A percentile compares a stretch with the other conserved stretches of the same genome.
phyloP scores from a whole-genome alignment of 768 basidiomycete genomes.

The Boletellus ananiceps region DNA sequence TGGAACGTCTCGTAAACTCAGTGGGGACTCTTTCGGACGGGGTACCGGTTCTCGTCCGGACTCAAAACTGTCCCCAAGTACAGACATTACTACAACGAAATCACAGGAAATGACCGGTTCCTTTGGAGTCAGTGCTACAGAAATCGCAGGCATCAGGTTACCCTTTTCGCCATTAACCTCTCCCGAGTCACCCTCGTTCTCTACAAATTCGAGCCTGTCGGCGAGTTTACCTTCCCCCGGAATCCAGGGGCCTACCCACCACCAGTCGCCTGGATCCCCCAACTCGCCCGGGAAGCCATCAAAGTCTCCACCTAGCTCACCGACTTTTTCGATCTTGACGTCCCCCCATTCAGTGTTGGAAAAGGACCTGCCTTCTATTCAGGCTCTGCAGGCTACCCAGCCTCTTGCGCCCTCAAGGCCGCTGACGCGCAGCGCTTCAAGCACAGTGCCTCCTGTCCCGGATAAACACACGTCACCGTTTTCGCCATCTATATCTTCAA shows the following conservation, averaged over 20 bases:
- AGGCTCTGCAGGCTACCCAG: constrained; percentile 24
- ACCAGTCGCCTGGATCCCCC: constrained; percentile 19
- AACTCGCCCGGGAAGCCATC: constrained; percentile 12
- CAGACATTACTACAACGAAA: constrained; percentile 18
- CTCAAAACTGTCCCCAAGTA: constrained; percentile 34
- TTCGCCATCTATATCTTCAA: constrained; percentile 18
- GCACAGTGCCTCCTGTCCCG: constrained; percentile 26
- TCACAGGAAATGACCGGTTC: constrained; percentile 17
- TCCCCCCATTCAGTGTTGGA: constrained; percentile 34
- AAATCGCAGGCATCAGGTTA: constrained; percentile 29
- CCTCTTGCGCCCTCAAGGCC: constrained; percentile 9
- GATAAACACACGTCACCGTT: constrained; percentile 18
- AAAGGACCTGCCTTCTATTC: constrained; percentile 32
- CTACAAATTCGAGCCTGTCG: constrained; percentile 26
- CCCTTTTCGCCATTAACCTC: constrained; percentile 30
- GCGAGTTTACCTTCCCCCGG: constrained; percentile 15
- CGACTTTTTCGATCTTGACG: constrained; percentile 32
- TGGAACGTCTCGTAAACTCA: constrained; percentile 27
- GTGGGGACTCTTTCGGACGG: constrained; percentile 34
- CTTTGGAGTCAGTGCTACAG: constrained; percentile 10
- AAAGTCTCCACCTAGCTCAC: constrained; percentile 23
- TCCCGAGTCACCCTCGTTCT: constrained; percentile 31
- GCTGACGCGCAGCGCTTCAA: constrained; percentile 11
- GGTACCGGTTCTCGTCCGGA: constrained; percentile 34
- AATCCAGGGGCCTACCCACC: constrained; percentile 12